Base-by-base conservation (phyloP, 345 rosid species). In the Eucalyptus virginea region DNA sequence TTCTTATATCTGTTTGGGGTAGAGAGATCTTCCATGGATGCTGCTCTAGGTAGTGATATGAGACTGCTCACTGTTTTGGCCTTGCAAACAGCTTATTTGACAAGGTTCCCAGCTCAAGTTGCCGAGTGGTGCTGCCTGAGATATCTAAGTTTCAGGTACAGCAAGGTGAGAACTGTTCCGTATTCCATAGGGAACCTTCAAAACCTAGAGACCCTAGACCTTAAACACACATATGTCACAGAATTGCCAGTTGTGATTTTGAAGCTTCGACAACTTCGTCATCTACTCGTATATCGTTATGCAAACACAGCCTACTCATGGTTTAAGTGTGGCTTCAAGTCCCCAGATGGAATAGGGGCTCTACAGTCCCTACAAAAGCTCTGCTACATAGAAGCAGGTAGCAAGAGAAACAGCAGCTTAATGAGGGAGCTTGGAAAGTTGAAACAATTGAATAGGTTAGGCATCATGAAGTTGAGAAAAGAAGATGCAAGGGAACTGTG, bases 121-220 rank as follows among this genome's bases (percentile, higher is more conserved):
- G 90, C 86, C 30, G 91, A 90, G 10, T 65, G 92, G 32, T 58
- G 89, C 26, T 91, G 52, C 56, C 89, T 94, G 17, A 94, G 65
- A 91, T 94, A 93, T 69, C 69, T 92, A 12, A 92, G 93, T 89
- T 89, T 94, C 56, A 90, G 92, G 89, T 45, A 85, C 49, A 92
- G 94, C 15, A 86, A 89, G 92, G 85, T 94, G 37, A 88, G 88
- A 48, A 65, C 16, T 3, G 86, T 94, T 62, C 94, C 95, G 2
- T 83, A 81, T 34, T 89, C 92, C 9, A 93, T 94, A 5, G 90
- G 89, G n/a, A 92, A 93, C 91, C 94, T 94, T 72, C 92, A 69
- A 44, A 91, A 93, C 88, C 91, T 94, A 15, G 94, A 93, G 91
- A 94, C 94, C 4, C 69, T 94, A 52, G 94, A 94, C 67, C 93